Conservation (phyloP, 345 rosid species). For the Brassica nigra region DNA sequence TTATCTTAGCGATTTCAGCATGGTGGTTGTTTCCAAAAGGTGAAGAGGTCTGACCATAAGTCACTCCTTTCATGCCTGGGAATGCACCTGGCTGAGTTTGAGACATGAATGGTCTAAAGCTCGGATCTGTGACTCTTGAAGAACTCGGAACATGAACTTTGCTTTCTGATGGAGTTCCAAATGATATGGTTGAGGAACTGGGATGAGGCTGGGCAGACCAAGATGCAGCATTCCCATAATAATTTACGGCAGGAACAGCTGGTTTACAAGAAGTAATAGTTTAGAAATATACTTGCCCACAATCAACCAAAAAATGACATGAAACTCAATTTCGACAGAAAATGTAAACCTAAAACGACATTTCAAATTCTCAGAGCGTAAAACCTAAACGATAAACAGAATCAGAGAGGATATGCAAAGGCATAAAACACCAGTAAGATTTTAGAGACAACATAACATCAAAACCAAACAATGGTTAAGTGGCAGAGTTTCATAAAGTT, state of each 20-base stretch:
- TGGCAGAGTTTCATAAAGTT: too few species aligned
- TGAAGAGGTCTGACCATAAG: conserved; percentile 57
- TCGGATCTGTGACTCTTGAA: conserved; percentile 58
- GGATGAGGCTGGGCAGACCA: conserved; percentile 76
- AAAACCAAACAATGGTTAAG: not conserved
- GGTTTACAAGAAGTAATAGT: conserved; percentile 10
- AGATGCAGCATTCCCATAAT: conserved; percentile 56
- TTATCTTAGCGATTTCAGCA: conserved; percentile 71
- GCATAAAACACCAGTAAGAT: not conserved
- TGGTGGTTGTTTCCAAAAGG: conserved; percentile 52
- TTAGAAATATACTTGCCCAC: not conserved
- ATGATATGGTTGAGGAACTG: conserved; percentile 49
- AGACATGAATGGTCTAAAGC: conserved; percentile 57
- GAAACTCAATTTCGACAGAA: not conserved
- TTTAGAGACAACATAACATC: not conserved
- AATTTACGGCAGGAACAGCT: conserved; percentile 58
- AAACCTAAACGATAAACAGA: not conserved
- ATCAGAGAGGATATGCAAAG: not conserved
- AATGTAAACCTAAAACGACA: not conserved
- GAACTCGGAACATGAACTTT: conserved; percentile 52
- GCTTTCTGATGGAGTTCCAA: conserved; percentile 56
- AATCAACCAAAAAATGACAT: not conserved
- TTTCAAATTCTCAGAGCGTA: not conserved
- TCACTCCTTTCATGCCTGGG: conserved; percentile 55
- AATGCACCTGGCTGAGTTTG: conserved; percentile 56